phyloP scores from a whole-genome alignment of 1,284 basidiomycete species.

The Cryptococcus amylolentus region DNA sequence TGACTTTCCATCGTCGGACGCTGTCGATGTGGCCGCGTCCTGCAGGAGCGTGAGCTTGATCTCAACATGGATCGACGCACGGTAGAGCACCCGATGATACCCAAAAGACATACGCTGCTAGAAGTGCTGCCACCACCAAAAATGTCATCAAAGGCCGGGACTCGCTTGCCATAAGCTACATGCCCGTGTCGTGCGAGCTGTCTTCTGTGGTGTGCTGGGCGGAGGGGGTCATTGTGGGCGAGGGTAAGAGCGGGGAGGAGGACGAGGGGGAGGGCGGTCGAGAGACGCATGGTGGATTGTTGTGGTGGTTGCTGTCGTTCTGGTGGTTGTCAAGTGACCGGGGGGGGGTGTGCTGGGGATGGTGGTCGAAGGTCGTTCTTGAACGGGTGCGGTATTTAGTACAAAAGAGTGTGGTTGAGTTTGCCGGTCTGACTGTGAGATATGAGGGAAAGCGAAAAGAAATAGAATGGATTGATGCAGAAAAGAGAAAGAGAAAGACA shows the following conservation, averaged over 20 bases:
- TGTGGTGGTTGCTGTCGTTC: not conserved
- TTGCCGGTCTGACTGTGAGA: not conserved
- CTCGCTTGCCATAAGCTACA: not conserved
- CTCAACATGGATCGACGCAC: not conserved
- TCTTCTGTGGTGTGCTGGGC: constrained; percentile 1
- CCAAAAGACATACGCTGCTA: not conserved
- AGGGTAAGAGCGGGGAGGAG: constrained; percentile 10
- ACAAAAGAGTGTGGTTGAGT: constrained; percentile 2
- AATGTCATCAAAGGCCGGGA: not conserved
- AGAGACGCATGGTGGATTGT: constrained; percentile 8
- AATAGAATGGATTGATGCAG: not conserved
- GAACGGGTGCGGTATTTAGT: not conserved
- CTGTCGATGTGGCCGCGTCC: not conserved
- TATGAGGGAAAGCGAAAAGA: not conserved
- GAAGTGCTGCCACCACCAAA: not conserved
- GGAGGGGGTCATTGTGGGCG: not conserved
- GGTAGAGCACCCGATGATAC: not conserved
- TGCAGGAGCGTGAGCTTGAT: not conserved
- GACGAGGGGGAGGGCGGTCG: constrained; percentile 8
- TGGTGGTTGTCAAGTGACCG: not conserved
- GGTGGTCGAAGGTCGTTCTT: not conserved
- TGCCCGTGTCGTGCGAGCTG: not conserved
- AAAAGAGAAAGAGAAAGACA: not conserved
- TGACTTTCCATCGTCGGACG: not conserved
- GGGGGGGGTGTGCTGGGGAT: not conserved